Evolutionary conservation across 345 rosid genomes (phyloP).

Genomic region (Salix exigua): DNA sequence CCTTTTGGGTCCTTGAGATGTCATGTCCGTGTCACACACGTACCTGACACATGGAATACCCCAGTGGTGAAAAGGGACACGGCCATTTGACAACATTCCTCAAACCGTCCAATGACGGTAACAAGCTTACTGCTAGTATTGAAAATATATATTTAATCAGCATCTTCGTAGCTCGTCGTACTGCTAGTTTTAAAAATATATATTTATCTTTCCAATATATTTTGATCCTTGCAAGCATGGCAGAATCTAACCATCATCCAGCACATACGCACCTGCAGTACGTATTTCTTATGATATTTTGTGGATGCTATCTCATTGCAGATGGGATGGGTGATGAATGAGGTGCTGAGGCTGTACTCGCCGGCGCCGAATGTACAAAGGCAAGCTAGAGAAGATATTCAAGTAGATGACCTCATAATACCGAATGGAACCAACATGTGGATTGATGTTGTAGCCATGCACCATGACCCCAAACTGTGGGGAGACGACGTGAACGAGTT

Average conservation of each 20-base stretch:
- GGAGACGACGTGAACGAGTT: slow-evolving; percentile 72
- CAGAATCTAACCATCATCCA: background rate
- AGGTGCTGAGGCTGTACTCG: slow-evolving; percentile 65
- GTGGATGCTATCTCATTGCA: slow-evolving; percentile 23
- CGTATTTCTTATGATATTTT: background rate
- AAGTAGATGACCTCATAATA: slow-evolving; percentile 39
- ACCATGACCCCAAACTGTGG: slow-evolving; percentile 79
- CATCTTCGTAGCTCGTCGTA: no score
- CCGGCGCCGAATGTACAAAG: slow-evolving; percentile 85
- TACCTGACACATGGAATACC: background rate
- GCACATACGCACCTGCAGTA: no score
- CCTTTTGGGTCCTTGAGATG: background rate
- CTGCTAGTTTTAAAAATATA: no score
- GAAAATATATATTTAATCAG: no score
- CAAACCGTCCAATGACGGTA: background rate
- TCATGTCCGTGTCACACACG: background rate
- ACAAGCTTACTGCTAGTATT: background rate
- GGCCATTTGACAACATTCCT: background rate
- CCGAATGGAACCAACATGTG: slow-evolving; percentile 78
- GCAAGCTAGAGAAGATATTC: slow-evolving; percentile 62
- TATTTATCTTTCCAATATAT: no score
- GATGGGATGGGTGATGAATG: slow-evolving; percentile 94
- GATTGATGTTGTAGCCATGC: slow-evolving; percentile 89
- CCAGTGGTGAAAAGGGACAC: background rate
- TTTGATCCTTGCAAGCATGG: background rate